A percentile compares a stretch with the other conserved stretches of the same genome.
phyloP scores from a whole-genome alignment of 1,284 basidiomycete species.

The Pseudozyma thailandica region DNA sequence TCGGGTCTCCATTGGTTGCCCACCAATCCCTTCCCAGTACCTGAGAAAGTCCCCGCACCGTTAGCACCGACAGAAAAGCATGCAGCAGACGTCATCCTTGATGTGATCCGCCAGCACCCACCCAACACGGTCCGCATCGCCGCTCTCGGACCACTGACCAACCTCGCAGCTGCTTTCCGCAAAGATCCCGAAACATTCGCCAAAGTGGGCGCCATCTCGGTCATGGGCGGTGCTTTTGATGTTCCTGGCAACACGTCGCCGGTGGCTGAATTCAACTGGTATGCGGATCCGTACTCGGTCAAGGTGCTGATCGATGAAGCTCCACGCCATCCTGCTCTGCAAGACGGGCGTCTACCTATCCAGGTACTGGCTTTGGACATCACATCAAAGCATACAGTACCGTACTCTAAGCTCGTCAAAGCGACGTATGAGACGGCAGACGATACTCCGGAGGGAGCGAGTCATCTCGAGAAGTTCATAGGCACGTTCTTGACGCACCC shows the following conservation, averaged over 20 bases:
- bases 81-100: slow-evolving; percentile 75
- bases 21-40: slow-evolving; percentile 56
- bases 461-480: slow-evolving; percentile 45
- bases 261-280: slow-evolving; percentile 82
- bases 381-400: slow-evolving; percentile 57
- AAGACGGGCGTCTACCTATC: slow-evolving; percentile 43
- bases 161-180: slow-evolving; percentile 78
- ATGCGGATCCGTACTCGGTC: slow-evolving; percentile 89
- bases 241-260: slow-evolving; percentile 86
- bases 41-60: slow-evolving; percentile 23
- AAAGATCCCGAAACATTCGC: slow-evolving; percentile 74
- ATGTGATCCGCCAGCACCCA: slow-evolving; percentile 75
- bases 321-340: slow-evolving; percentile 26
- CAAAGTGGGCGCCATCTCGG: slow-evolving; percentile 76
- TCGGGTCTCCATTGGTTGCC: slow-evolving; percentile 55
- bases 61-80: slow-evolving; percentile 72
- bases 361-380: slow-evolving; percentile 63
- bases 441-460: slow-evolving; percentile 13
- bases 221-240: slow-evolving; percentile 97
- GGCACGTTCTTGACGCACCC: slow-evolving; percentile 60
- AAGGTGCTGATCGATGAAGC: slow-evolving; percentile 56
- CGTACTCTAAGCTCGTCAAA: slow-evolving; percentile 54
- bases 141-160: slow-evolving; percentile 87
- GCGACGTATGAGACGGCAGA: slow-evolving; percentile 29
- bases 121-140: slow-evolving; percentile 81